Conservation (phyloP, 768 basidiomycete genomes). For the Suillus tomentosus region DNA sequence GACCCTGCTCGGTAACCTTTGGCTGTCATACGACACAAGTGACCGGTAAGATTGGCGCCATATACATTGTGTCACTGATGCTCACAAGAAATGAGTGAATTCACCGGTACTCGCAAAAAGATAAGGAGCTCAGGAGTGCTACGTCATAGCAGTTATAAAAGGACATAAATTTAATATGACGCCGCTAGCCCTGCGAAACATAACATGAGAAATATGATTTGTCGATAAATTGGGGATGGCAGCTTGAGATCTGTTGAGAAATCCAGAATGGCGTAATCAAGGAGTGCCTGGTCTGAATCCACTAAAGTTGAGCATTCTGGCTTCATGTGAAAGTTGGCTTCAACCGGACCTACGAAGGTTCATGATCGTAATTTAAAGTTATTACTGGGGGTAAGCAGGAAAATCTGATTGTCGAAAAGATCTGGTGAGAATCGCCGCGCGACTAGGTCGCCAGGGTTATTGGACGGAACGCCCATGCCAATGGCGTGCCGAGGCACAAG, state of each 20-base stretch:
- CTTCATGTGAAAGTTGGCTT: not conserved
- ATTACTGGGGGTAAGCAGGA: constrained; percentile 18
- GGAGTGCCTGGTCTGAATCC: not conserved
- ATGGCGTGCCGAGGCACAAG: not conserved
- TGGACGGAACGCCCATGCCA: not conserved
- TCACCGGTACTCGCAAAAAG: not conserved
- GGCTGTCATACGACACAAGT: not conserved
- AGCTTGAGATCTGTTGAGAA: not conserved
- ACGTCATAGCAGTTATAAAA: not conserved
- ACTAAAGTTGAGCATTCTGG: not conserved
- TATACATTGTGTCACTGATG: not conserved
- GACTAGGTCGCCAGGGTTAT: not conserved
- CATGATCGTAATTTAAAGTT: not conserved
- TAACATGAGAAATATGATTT: not conserved
- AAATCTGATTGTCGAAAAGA: not conserved
- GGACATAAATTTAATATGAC: not conserved
- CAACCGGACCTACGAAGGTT: not conserved
- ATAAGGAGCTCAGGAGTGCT: not conserved
- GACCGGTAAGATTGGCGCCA: not conserved
- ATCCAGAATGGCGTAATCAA: not conserved
- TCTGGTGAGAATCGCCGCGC: not conserved
- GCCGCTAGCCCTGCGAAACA: not conserved
- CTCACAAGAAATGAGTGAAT: not conserved
- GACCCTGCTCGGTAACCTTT: not conserved
- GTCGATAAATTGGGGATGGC: not conserved